These are phyloP conservation scores for Candida oleophila DNA, from an alignment of 805 yeast species.

Conservation along the genomic window DNA sequence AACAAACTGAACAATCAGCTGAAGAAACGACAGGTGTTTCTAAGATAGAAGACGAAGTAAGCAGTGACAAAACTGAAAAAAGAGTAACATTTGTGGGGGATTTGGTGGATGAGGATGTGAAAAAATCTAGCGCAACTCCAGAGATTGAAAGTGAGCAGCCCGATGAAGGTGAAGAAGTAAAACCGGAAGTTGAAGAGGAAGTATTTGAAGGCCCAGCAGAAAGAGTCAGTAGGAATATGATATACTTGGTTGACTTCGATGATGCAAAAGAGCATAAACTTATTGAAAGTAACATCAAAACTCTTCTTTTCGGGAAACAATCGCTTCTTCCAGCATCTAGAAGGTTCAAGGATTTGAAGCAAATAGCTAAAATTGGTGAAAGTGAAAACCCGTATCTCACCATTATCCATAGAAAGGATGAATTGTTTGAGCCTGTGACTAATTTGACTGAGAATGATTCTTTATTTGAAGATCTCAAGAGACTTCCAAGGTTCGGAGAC, in stretches of 20 bases:
- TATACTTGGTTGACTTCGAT: constrained; percentile 53
- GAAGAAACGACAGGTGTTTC: neutral
- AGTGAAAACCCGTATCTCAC: constrained; percentile 38
- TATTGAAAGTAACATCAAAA: constrained; percentile 25
- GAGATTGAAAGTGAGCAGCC: constrained; percentile 1
- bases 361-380: constrained; percentile 42
- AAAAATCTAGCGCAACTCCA: constrained; percentile 7
- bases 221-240: constrained; percentile 51
- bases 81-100: constrained; percentile 25
- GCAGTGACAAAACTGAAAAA: constrained; percentile 10
- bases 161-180: constrained; percentile 1
- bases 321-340: constrained; percentile 51
- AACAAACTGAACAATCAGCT: neutral
- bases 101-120: constrained; percentile 8
- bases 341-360: constrained; percentile 55
- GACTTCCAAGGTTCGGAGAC: constrained; percentile 64
- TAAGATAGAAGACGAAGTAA: neutral
- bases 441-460: constrained; percentile 35
- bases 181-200: constrained; percentile 5
- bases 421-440: constrained; percentile 30
- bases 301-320: constrained; percentile 60
- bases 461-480: constrained; percentile 41
- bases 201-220: constrained; percentile 69
- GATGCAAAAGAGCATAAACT: constrained; percentile 24
- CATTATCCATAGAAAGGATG: constrained; percentile 32